Percentiles rank a stretch among this genome's conserved stretches.
Conservation (phyloP, 495 filamentous ascomycete genomes). For the Penicillium tannophilum region DNA sequence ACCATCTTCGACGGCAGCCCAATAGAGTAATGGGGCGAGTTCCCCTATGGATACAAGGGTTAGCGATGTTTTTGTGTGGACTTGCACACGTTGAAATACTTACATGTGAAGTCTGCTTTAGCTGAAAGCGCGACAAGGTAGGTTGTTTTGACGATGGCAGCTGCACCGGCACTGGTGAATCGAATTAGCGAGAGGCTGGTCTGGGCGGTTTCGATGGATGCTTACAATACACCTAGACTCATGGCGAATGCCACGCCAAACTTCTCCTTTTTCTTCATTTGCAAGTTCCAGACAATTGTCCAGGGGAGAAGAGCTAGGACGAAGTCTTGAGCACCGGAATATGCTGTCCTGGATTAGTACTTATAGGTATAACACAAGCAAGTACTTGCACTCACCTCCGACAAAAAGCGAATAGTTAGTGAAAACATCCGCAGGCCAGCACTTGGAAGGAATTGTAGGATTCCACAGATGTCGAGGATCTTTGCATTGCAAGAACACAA, state of each 20-base stretch:
- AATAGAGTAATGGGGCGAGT: constrained; percentile 22
- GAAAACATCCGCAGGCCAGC: constrained; percentile 23
- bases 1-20: constrained; percentile 27
- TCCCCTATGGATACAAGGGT: constrained; percentile 13
- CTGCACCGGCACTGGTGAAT: constrained; percentile 20
- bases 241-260: constrained; percentile 23
- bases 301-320: constrained; percentile 24
- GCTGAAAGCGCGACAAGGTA: constrained; percentile 20
- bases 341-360: too few species aligned
- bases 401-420: constrained; percentile 26
- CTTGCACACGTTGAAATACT: not conserved
- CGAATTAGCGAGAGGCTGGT: not conserved
- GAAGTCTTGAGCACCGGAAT: constrained; percentile 27
- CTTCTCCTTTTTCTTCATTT: constrained; percentile 28
- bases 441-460: constrained; percentile 23
- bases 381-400: constrained; percentile 24
- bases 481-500: constrained; percentile 23
- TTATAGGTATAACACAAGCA: too few species aligned
- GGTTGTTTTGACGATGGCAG: constrained; percentile 23
- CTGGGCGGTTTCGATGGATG: not conserved
- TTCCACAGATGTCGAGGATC: constrained; percentile 26
- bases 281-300: constrained; percentile 27
- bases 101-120: constrained; percentile 26
- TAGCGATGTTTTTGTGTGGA: not conserved
- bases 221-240: constrained; percentile 29